phyloP scores from a whole-genome alignment of 1,284 basidiomycete genomes.

The Coniferiporia weirii region DNA sequence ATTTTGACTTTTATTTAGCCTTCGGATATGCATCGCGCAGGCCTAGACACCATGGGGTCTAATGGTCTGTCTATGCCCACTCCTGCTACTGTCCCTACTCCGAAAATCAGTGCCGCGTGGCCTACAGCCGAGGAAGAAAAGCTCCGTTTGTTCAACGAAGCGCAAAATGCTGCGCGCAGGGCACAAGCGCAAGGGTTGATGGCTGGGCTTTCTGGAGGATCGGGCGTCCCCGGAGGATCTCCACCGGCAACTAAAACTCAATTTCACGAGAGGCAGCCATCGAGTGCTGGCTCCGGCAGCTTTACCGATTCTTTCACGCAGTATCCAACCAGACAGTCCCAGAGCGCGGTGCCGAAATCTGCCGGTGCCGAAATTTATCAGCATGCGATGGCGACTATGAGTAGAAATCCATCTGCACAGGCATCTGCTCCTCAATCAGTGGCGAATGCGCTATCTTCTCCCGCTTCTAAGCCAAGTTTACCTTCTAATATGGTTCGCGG shows the following conservation, averaged over 20 bases:
- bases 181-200: conserved; percentile 12
- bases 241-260: conserved; percentile 10
- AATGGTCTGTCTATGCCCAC: background rate
- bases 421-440: conserved; percentile 46
- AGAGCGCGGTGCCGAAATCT: conserved; percentile 11
- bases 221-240: background rate
- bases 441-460: conserved; percentile 15
- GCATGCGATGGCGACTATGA: conserved; percentile 22
- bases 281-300: background rate
- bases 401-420: conserved; percentile 28
- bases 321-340: background rate
- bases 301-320: background rate
- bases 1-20: conserved; percentile 6
- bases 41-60: background rate
- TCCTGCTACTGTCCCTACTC: conserved; percentile 1
- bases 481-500: conserved; percentile 17
- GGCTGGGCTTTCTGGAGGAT: conserved; percentile 2
- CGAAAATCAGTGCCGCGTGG: conserved; percentile 15
- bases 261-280: conserved; percentile 1
- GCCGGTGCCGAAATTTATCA: conserved; percentile 24
- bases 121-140: conserved; percentile 23
- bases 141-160: conserved; percentile 18
- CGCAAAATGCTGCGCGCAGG: conserved; percentile 15
- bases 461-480: background rate
- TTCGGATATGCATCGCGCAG: background rate